Conservation (phyloP, 176 grass and related monocot genomes). For the Carex littledalei region DNA sequence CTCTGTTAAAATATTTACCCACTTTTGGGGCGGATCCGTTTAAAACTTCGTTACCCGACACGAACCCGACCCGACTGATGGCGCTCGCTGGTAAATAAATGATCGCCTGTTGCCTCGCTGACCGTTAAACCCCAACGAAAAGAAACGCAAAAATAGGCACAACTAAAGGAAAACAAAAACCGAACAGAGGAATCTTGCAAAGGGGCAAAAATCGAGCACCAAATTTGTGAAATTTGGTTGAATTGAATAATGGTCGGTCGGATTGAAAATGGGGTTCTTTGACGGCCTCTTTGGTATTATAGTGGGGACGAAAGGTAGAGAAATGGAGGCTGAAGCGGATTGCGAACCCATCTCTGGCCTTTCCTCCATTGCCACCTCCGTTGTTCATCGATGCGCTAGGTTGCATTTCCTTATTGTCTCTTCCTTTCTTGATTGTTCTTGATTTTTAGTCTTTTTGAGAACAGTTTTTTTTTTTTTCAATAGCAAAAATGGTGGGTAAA, state of each 20-base stretch:
- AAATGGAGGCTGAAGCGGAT: constrained; percentile 33
- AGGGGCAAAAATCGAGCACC: background rate
- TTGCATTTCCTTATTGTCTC: background rate
- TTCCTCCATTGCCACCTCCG: constrained; percentile 55
- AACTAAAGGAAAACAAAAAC: background rate
- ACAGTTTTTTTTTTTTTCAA: background rate
- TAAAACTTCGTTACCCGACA: background rate
- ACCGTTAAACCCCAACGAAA: background rate
- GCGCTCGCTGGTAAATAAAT: background rate
- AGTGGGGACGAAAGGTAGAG: background rate
- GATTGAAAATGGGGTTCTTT: constrained; percentile 51
- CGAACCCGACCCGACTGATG: background rate
- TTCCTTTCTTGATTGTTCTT: background rate
- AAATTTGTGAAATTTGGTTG: background rate
- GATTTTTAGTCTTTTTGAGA: background rate
- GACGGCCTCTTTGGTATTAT: constrained; percentile 32
- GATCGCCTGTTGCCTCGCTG: background rate
- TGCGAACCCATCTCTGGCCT: constrained; percentile 38
- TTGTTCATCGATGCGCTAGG: constrained; percentile 60
- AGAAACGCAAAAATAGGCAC: background rate
- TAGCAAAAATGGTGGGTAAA: background rate
- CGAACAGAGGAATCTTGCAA: background rate
- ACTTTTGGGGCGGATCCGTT: background rate
- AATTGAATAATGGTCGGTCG: background rate
- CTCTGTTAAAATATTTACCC: too few relatives aligned